Conservation (phyloP, 2,329 filamentous ascomycete genomes). For the Ramularia endophylla region DNA sequence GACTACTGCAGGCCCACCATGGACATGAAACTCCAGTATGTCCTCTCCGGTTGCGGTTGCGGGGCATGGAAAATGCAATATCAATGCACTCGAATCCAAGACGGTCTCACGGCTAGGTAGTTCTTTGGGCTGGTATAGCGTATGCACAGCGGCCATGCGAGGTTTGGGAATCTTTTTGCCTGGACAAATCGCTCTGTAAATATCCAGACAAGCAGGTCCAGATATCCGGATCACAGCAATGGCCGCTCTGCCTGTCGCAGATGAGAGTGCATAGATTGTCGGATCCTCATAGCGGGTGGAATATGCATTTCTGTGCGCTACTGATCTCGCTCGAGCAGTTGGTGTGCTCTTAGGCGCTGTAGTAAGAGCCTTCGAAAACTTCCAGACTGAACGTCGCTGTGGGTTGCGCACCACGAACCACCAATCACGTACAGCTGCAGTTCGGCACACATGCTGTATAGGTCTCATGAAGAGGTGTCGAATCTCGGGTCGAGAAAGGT, state of each 20-base stretch:
- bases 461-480: no score
- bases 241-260: conserved; percentile 75
- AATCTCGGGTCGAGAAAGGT: no score
- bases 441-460: no score
- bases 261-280: conserved; percentile 91
- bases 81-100: conserved; percentile 70
- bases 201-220: conserved; percentile 63
- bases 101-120: conserved; percentile 40
- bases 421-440: no score
- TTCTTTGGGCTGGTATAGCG: conserved; percentile 56
- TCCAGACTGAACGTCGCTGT: no score
- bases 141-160: conserved; percentile 65
- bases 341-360: no score
- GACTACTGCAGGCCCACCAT: conserved; percentile 83
- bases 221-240: conserved; percentile 89
- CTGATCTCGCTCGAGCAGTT: no score
- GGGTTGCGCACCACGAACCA: no score
- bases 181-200: conserved; percentile 61
- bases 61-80: conserved; percentile 77
- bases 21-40: conserved; percentile 87
- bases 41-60: conserved; percentile 88
- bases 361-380: no score
- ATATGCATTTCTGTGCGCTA: no score
- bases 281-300: conserved; percentile 12
- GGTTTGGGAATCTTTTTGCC: conserved; percentile 49